Evolutionary conservation across 2,329 filamentous ascomycete genomes (phyloP).

Genomic region (Claviceps lovelessii): DNA sequence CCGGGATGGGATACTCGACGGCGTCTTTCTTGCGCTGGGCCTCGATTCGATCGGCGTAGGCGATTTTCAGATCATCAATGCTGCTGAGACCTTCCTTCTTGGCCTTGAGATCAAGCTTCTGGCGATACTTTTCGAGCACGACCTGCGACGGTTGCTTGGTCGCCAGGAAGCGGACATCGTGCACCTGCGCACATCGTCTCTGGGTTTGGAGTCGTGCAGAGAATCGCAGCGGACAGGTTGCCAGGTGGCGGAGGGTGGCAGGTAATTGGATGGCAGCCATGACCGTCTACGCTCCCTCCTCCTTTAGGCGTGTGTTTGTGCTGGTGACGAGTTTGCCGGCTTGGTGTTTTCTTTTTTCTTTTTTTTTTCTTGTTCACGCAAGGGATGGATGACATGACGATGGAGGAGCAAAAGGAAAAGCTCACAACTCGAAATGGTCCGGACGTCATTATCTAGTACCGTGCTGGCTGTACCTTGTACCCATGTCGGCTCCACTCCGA

Average conservation of each 20-base stretch:
- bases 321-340: neutral
- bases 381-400: neutral
- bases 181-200: slow-evolving; percentile 78
- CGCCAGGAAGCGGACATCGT: slow-evolving; percentile 79
- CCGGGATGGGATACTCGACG: slow-evolving; percentile 28
- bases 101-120: slow-evolving; percentile 74
- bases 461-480: too few species aligned
- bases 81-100: slow-evolving; percentile 54
- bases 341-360: too few species aligned
- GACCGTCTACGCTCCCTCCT: too few species aligned
- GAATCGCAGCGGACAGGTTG: slow-evolving; percentile 18
- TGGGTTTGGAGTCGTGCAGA: slow-evolving; percentile 34
- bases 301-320: neutral
- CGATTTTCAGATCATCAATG: slow-evolving; percentile 63
- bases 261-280: slow-evolving; percentile 38
- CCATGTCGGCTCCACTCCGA: neutral
- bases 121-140: slow-evolving; percentile 71
- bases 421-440: neutral
- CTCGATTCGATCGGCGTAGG: slow-evolving; percentile 73
- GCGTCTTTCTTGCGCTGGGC: slow-evolving; percentile 54
- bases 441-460: neutral
- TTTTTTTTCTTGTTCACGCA: neutral
- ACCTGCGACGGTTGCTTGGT: slow-evolving; percentile 56
- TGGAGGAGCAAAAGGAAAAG: neutral
- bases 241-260: slow-evolving; percentile 31